Evolutionary conservation across 192 early-diverging fungal species (phyloP), one percentile per base, ranked within the genome.

Genomic region (Spinellus fusiger): DNA sequence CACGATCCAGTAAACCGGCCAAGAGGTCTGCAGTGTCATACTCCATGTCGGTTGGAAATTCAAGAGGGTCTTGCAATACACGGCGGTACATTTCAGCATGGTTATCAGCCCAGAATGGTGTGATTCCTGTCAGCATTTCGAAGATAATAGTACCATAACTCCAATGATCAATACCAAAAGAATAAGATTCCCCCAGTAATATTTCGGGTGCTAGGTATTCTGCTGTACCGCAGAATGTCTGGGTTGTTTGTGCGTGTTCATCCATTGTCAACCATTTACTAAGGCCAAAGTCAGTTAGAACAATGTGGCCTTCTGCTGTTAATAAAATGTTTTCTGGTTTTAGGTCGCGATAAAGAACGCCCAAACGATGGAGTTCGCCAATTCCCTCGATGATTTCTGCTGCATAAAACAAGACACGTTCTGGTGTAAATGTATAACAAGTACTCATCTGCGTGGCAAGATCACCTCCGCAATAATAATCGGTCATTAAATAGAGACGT

Each of bases 271-370:
- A 48, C 35, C 71, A 88, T 74, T 95, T 98, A 32, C 84, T 86
- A 1, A 98, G 79, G 2, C 95, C 93, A 78, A 96, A 98, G 60
- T 97, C 95, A 1, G 93, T 94, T 55, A 97, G 69, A 15, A 92
- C 76, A 23, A 95, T 74, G 56, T 95, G 92, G 28, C 93, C 93
- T 23, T 87, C 81, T 0, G 62, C 51, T 49, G 83, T 83, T 7
- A 95, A 65, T 5, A 91, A 69, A 40, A 86, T 83, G 66, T 88
- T 88, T 56, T 88, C 88, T 22, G 87, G 88, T 71, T 92, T 92
- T 46, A 84, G 62, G 54, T 90, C 93, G 46, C 92, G 79, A 65
- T 96, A 95, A 34, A 98, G 84, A 47, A 96, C 93, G 8, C 93
- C 91, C 33, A 89, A 77, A 8, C 66, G 71, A 71, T 98, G 95